phyloP scores from a whole-genome alignment of 1,284 basidiomycete species.

The Tilletia indica region DNA sequence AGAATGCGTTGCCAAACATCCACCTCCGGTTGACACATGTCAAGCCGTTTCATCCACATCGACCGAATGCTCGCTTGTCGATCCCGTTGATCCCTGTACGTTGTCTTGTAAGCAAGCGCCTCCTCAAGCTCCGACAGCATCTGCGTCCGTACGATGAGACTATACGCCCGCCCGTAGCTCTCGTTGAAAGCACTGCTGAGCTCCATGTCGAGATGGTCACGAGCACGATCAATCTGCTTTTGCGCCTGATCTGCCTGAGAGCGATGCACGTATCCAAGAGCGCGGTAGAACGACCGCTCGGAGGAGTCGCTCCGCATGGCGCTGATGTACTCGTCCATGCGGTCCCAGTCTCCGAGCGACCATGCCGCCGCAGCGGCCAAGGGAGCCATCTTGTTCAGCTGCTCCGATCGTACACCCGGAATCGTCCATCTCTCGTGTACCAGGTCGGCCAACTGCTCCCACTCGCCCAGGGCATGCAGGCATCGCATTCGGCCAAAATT shows the following conservation, averaged over 20 bases:
- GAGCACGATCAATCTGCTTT: constrained; percentile 87
- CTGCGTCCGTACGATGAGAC: constrained; percentile 91
- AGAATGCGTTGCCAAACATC: constrained; percentile 99
- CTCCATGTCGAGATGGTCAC: constrained; percentile 88
- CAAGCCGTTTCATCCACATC: constrained; percentile 64
- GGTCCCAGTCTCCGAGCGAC: constrained; percentile 95
- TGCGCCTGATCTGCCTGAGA: constrained; percentile 91
- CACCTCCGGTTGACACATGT: constrained; percentile 96
- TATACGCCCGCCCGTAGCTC: constrained; percentile 93
- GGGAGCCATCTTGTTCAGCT: constrained; percentile 86
- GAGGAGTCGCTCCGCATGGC: constrained; percentile 92
- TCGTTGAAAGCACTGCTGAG: constrained; percentile 89
- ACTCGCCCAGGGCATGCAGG: constrained; percentile 94
- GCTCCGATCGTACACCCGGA: constrained; percentile 71
- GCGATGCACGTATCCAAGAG: constrained; percentile 91
- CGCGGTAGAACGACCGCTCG: constrained; percentile 92
- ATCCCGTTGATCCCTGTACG: constrained; percentile 73
- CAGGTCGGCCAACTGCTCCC: constrained; percentile 84
- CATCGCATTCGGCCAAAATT: constrained; percentile 90
- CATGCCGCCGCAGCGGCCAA: constrained; percentile 96
- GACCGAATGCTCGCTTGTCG: constrained; percentile 59
- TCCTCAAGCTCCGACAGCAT: constrained; percentile 98
- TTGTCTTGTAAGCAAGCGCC: constrained; percentile 85
- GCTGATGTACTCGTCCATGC: constrained; percentile 95
- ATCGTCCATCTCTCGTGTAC: constrained; percentile 83